Percentiles rank a stretch among this genome's conserved stretches.
These are phyloP conservation scores for Camptophora hylomeconis DNA, from an alignment of 2,329 filamentous ascomycete species.

Conservation along the genomic window DNA sequence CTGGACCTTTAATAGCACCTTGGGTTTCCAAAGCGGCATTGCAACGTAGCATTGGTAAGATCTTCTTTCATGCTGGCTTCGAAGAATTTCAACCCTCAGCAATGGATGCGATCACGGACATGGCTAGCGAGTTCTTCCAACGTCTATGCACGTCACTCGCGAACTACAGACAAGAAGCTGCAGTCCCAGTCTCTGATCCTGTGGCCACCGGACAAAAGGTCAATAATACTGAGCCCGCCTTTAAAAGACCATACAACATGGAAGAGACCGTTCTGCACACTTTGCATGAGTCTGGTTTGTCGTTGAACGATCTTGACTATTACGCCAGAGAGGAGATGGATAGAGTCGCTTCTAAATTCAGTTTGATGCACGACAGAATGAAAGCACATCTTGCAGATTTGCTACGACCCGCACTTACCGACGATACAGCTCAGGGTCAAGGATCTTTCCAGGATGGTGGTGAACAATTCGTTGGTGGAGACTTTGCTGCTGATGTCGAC, in stretches of 20 bases:
- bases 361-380: constrained; percentile 84
- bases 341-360: constrained; percentile 63
- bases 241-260: constrained; percentile 58
- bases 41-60: constrained; percentile 81
- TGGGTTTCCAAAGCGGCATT: constrained; percentile 71
- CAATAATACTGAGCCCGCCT: constrained; percentile 24
- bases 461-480: constrained; percentile 90
- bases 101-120: constrained; percentile 76
- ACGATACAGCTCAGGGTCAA: constrained; percentile 69
- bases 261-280: constrained; percentile 84
- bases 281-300: constrained; percentile 69
- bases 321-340: constrained; percentile 95
- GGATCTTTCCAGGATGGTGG: constrained; percentile 91
- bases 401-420: constrained; percentile 73
- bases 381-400: constrained; percentile 86
- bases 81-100: constrained; percentile 95
- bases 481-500: constrained; percentile 94
- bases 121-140: constrained; percentile 78
- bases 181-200: no score
- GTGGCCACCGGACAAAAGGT: constrained; percentile 12
- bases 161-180: no score
- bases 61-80: constrained; percentile 92
- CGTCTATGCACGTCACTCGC: constrained; percentile 72
- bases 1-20: constrained; percentile 75
- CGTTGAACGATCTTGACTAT: constrained; percentile 65